Percentiles rank a stretch among this genome's conserved stretches.
Evolutionary conservation across 2,329 filamentous ascomycete species (phyloP).

Genomic region (Chrysoporthe deuterocubensis): DNA sequence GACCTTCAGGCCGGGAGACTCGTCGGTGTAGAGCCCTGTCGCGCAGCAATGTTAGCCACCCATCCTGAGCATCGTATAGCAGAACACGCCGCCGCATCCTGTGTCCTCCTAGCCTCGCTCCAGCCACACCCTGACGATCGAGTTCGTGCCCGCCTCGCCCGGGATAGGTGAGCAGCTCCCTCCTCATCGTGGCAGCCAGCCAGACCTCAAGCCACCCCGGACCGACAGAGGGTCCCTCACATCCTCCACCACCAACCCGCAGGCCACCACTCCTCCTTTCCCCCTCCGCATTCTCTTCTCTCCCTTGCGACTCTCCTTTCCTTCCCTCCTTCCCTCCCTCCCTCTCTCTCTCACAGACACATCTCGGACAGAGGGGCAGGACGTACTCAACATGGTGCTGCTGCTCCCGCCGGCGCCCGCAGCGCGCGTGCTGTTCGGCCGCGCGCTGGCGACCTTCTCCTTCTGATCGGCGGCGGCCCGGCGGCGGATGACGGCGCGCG

Average conservation of each 20-base stretch:
- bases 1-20: constrained; percentile 95
- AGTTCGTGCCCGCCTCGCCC: background rate
- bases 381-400: constrained; percentile 93
- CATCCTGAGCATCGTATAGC: background rate
- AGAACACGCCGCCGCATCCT: background rate
- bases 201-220: too few relatives aligned
- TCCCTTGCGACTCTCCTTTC: background rate
- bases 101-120: constrained; percentile 33
- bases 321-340: background rate
- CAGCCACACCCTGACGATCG: background rate
- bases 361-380: background rate
- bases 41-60: constrained; percentile 8
- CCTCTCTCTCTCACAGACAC: background rate
- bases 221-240: too few relatives aligned
- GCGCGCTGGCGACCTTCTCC: constrained; percentile 92
- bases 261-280: background rate
- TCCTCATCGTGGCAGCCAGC: too few relatives aligned
- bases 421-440: constrained; percentile 88
- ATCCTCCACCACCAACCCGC: background rate
- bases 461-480: constrained; percentile 96
- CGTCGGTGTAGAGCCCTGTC: constrained; percentile 94
- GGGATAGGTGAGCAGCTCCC: background rate
- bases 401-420: constrained; percentile 95
- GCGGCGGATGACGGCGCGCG: constrained; percentile 92
- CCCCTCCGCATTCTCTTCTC: background rate